Evolutionary conservation across 2,329 filamentous ascomycete genomes (phyloP).

Genomic region (Trichoderma aggressivum): DNA sequence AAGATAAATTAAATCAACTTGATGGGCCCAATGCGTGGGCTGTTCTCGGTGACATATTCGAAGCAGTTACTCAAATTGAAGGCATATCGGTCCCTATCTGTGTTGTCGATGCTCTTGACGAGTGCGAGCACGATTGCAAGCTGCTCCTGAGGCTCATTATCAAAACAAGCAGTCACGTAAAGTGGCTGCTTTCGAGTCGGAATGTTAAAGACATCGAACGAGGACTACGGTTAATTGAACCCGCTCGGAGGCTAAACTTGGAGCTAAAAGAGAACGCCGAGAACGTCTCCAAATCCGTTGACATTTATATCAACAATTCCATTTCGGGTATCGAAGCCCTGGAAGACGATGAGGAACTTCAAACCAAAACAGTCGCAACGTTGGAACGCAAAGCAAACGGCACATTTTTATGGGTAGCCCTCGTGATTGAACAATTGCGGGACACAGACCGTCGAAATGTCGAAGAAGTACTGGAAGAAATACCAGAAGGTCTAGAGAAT

Average conservation of each 20-base stretch:
- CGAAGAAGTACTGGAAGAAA: neutral
- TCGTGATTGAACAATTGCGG: neutral
- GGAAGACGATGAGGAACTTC: neutral
- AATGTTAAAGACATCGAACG: neutral
- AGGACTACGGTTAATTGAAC: neutral
- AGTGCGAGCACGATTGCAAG: conserved; percentile 31
- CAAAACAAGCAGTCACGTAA: conserved; percentile 19
- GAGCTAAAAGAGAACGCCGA: neutral
- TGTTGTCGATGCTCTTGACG: conserved; percentile 39
- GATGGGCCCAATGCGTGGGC: conserved; percentile 38
- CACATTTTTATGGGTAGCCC: neutral
- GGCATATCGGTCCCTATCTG: conserved; percentile 35
- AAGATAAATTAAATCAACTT: conserved; percentile 36
- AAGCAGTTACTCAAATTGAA: conserved; percentile 33
- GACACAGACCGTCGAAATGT: neutral
- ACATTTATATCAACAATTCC: neutral
- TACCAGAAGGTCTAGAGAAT: neutral
- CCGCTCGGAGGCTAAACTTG: neutral
- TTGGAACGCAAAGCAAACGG: neutral
- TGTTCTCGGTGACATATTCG: conserved; percentile 37
- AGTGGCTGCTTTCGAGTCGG: conserved; percentile 10
- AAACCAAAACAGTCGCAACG: neutral
- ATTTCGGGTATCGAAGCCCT: neutral
- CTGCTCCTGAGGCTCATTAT: conserved; percentile 37
- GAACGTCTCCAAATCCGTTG: neutral